Percentiles rank a stretch among this genome's conserved stretches.
Evolutionary conservation across 192 early-diverging fungal genomes (phyloP).

Genomic region (Coemansia sp.): DNA sequence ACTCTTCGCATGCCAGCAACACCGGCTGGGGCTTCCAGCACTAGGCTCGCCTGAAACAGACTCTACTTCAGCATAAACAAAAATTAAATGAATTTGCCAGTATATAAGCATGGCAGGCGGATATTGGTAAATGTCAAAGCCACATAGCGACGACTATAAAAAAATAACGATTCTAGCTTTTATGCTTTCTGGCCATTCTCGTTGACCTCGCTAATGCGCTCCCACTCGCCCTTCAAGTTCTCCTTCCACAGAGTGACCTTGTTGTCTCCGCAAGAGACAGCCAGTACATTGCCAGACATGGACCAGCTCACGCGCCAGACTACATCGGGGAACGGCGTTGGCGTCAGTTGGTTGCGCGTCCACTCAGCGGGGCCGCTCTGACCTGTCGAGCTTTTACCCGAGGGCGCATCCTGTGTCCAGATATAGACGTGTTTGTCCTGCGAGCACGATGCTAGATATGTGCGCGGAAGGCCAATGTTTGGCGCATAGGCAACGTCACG

Average conservation of each 20-base stretch:
- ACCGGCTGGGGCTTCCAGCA: conserved; percentile 7
- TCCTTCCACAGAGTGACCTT: conserved; percentile 97
- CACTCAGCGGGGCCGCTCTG: conserved; percentile 57
- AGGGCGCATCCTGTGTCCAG: conserved; percentile 82
- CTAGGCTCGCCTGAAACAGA: background rate
- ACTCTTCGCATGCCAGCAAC: conserved; percentile 4
- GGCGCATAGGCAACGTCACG: conserved; percentile 97
- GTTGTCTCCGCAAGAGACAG: conserved; percentile 96
- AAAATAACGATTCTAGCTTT: background rate
- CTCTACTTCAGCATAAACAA: background rate
- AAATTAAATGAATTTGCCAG: background rate
- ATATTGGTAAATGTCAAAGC: conserved; percentile 2
- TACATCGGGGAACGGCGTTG: conserved; percentile 88
- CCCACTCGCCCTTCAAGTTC: conserved; percentile 88
- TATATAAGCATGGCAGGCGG: background rate
- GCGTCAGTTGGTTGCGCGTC: conserved; percentile 69
- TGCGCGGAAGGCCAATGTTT: conserved; percentile 86
- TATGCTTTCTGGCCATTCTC: conserved; percentile 42
- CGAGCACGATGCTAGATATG: conserved; percentile 89
- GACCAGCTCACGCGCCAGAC: conserved; percentile 99
- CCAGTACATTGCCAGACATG: conserved; percentile 89
- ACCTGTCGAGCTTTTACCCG: conserved; percentile 14
- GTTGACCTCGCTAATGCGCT: conserved; percentile 75
- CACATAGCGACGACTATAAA: background rate
- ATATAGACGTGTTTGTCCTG: conserved; percentile 97